Percentiles rank a stretch among this genome's conserved stretches.
phyloP scores from a whole-genome alignment of 2,329 filamentous ascomycete species.

The Fusarium transvaalense region DNA sequence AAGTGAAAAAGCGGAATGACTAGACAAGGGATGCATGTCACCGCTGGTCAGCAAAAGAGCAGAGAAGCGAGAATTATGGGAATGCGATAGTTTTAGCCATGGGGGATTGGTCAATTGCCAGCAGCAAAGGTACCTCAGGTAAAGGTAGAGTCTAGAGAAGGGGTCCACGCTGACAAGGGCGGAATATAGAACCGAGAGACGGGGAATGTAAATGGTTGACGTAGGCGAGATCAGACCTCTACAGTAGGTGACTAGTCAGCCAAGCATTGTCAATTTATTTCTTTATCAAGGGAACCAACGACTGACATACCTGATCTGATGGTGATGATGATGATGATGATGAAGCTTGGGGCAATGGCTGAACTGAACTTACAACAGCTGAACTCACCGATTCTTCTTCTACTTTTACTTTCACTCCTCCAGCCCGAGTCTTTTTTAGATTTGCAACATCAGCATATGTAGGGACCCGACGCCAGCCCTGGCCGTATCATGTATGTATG shows the following conservation, averaged over 20 bases:
- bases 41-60: conserved; percentile 25
- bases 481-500: background rate
- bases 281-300: background rate
- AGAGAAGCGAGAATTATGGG: conserved; percentile 40
- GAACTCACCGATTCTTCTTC: conserved; percentile 7
- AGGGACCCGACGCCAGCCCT: conserved; percentile 19
- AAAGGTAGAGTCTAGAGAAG: background rate
- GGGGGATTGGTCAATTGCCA: conserved; percentile 12
- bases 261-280: conserved; percentile 1
- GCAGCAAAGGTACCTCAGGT: conserved; percentile 9
- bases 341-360: conserved; percentile 3
- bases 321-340: background rate
- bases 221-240: conserved; percentile 31
- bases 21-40: conserved; percentile 35
- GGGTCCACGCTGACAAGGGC: conserved; percentile 31
- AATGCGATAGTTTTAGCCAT: conserved; percentile 15
- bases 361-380: background rate
- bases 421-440: background rate
- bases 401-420: background rate
- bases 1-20: conserved; percentile 17
- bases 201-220: conserved; percentile 34
- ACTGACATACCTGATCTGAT: background rate
- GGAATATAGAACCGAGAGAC: conserved; percentile 38
- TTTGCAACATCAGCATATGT: conserved; percentile 15
- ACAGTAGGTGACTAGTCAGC: background rate